These are phyloP conservation scores for Ophiostoma tasmaniense DNA, from an alignment of 2,329 filamentous ascomycete species.

Conservation along the genomic window DNA sequence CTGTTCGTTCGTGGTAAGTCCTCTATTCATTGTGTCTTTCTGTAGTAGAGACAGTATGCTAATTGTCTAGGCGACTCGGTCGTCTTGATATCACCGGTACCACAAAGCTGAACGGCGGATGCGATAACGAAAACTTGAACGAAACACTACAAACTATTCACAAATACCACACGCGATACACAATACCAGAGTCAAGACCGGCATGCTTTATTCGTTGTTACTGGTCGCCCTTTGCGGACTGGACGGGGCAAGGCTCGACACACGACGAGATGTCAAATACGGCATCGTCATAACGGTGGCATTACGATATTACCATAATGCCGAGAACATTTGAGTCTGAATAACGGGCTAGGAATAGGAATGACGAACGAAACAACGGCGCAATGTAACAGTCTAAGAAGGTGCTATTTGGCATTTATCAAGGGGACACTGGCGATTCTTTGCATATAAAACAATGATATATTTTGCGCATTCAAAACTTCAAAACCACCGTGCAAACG, in stretches of 20 bases:
- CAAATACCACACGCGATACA: not conserved
- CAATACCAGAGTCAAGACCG: not conserved
- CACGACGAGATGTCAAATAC: not conserved
- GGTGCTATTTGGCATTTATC: not conserved
- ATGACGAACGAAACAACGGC: not conserved
- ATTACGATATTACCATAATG: not conserved
- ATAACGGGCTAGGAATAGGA: not conserved
- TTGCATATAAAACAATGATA: slow-evolving; percentile 1
- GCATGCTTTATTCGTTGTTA: no score
- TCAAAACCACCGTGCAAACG: not conserved
- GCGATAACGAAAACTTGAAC: not conserved
- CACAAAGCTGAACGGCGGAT: slow-evolving; percentile 17
- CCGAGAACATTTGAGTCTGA: not conserved
- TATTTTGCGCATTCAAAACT: no score
- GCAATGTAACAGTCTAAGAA: not conserved
- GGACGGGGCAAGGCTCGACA: not conserved
- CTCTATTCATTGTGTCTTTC: no score
- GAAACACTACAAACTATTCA: not conserved
- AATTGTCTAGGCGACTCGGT: slow-evolving; percentile 21
- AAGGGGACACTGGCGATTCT: not conserved
- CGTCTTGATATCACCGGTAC: slow-evolving; percentile 26
- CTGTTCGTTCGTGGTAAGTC: slow-evolving; percentile 87
- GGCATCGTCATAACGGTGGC: not conserved
- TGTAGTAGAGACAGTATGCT: not conserved
- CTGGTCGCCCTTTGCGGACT: not conserved